Percentiles rank a stretch among this genome's conserved stretches.
These are phyloP conservation scores for Pancytospora philotis DNA, from an alignment of 371 early-diverging fungal species.

Conservation along the genomic window DNA sequence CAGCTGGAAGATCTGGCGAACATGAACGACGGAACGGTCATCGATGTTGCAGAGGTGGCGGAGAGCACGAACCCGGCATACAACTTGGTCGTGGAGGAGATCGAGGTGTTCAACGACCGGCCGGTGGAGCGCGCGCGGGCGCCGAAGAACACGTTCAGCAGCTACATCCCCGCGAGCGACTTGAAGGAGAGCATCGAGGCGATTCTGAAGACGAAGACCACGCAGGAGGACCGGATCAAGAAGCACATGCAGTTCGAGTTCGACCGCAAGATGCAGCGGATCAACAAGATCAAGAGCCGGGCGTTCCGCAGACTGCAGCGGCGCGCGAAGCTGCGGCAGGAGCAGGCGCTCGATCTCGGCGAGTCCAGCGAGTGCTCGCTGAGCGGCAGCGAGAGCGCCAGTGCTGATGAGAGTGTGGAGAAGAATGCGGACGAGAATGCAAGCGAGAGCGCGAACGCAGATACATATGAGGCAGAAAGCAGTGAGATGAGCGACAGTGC, in stretches of 20 bases:
- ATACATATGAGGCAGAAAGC: conserved; percentile 9
- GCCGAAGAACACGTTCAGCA: not conserved
- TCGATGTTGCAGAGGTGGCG: not conserved
- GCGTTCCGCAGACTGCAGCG: conserved; percentile 44
- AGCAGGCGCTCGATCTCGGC: not conserved
- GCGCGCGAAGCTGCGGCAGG: conserved; percentile 11
- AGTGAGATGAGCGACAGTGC: conserved; percentile 16
- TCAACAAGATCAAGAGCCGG: conserved; percentile 58
- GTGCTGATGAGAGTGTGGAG: no score
- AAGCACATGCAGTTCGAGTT: conserved; percentile 30
- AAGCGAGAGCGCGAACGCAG: not conserved
- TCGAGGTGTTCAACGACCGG: not conserved
- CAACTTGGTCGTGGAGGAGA: conserved; percentile 1
- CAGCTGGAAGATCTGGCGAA: not conserved
- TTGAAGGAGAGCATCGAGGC: conserved; percentile 3
- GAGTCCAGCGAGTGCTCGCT: not conserved
- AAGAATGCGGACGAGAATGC: conserved; percentile 17
- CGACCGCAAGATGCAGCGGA: conserved; percentile 50
- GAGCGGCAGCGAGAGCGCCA: not conserved
- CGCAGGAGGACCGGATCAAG: conserved; percentile 18
- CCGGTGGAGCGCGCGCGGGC: not conserved
- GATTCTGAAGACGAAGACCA: conserved; percentile 11
- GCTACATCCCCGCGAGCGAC: not conserved
- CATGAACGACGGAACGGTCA: not conserved
- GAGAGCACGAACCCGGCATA: not conserved